Evolutionary conservation across 1,139 yeast species (phyloP).

Genomic region (Hyphopichia khmerensis): DNA sequence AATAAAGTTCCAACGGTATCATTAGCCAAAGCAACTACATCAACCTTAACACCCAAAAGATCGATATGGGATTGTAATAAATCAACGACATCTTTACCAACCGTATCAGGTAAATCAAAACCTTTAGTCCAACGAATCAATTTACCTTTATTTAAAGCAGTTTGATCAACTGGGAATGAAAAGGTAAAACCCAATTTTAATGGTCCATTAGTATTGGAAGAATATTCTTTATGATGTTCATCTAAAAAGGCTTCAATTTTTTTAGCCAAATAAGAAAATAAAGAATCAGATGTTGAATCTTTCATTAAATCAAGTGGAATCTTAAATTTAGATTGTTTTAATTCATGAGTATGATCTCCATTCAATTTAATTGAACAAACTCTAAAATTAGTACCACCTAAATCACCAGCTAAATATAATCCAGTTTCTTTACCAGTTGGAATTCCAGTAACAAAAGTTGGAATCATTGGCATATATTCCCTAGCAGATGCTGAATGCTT

Average conservation of each 20-base stretch:
- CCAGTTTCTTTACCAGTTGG: slow-evolving; percentile 86
- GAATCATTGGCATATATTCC: slow-evolving; percentile 80
- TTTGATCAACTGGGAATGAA: slow-evolving; percentile 87
- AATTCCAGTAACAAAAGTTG: slow-evolving; percentile 74
- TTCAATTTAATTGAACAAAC: slow-evolving; percentile 79
- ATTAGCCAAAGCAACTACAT: slow-evolving; percentile 85
- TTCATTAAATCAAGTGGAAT: slow-evolving; percentile 73
- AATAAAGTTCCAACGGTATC: slow-evolving; percentile 93
- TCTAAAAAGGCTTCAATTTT: slow-evolving; percentile 62
- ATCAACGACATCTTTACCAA: slow-evolving; percentile 77
- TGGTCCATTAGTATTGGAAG: slow-evolving; percentile 16
- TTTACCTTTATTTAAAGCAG: slow-evolving; percentile 72
- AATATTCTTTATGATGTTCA: slow-evolving; percentile 56
- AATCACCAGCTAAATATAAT: slow-evolving; percentile 73
- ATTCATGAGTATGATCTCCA: slow-evolving; percentile 76
- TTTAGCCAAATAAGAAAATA: slow-evolving; percentile 73
- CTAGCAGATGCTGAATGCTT: slow-evolving; percentile 32
- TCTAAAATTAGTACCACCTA: slow-evolving; percentile 88
- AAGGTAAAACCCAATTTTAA: slow-evolving; percentile 88
- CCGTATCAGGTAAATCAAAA: slow-evolving; percentile 78
- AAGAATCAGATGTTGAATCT: slow-evolving; percentile 50
- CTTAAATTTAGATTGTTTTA: slow-evolving; percentile 69
- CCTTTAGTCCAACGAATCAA: slow-evolving; percentile 96
- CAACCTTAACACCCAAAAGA: slow-evolving; percentile 57
- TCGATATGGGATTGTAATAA: slow-evolving; percentile 70